Percentiles rank a stretch among this genome's conserved stretches.
These are phyloP conservation scores for Naumovozyma baii DNA, from an alignment of 805 yeast species.

Conservation along the genomic window DNA sequence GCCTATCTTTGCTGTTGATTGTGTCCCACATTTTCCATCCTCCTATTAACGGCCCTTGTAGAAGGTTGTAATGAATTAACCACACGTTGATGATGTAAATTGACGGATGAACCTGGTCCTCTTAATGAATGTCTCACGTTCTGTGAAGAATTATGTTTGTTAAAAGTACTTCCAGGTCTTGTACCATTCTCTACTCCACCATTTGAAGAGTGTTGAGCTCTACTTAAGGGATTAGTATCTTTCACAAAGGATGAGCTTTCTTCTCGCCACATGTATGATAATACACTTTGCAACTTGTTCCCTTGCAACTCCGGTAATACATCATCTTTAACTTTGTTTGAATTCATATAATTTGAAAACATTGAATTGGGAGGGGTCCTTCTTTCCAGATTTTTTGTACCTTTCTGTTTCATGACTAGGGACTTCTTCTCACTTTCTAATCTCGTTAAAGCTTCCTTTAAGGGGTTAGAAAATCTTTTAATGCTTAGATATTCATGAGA, in stretches of 20 bases:
- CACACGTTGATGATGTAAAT: slow-evolving; percentile 20
- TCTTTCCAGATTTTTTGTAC: not conserved
- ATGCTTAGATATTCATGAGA: slow-evolving; percentile 66
- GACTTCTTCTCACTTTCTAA: slow-evolving; percentile 23
- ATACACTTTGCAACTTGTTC: slow-evolving; percentile 18
- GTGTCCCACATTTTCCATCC: slow-evolving; percentile 18
- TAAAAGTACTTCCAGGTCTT: not conserved
- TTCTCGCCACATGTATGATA: slow-evolving; percentile 25
- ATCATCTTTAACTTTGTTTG: not conserved
- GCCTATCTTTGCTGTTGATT: slow-evolving; percentile 11
- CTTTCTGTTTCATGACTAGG: slow-evolving; percentile 2
- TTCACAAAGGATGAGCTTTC: slow-evolving; percentile 21
- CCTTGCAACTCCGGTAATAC: slow-evolving; percentile 12
- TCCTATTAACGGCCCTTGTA: slow-evolving; percentile 35
- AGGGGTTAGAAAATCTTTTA: slow-evolving; percentile 60
- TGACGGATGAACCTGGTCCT: slow-evolving; percentile 7
- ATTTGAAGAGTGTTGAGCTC: slow-evolving; percentile 2
- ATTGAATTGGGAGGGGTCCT: not conserved
- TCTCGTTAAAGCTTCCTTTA: slow-evolving; percentile 52
- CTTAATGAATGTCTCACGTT: slow-evolving; percentile 4
- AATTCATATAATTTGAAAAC: not conserved
- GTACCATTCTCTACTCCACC: not conserved
- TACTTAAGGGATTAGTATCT: slow-evolving; percentile 18
- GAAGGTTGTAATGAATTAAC: slow-evolving; percentile 30
- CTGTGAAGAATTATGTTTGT: slow-evolving; percentile 1